Evolutionary conservation across 2,329 filamentous ascomycete species (phyloP).

Genomic region (Fusarium buxicola): DNA sequence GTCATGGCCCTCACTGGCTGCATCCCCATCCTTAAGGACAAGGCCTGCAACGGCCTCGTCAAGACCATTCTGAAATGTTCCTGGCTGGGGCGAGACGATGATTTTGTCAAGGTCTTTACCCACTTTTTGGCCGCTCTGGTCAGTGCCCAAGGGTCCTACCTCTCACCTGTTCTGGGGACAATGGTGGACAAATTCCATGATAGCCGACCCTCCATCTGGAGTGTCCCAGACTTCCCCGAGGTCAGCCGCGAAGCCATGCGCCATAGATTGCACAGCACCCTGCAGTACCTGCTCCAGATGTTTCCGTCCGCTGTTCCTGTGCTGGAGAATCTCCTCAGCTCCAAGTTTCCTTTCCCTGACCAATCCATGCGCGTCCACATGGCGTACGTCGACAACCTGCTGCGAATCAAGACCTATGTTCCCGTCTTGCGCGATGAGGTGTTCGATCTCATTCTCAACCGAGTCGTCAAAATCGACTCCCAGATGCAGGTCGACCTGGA

Average conservation of each 20-base stretch:
- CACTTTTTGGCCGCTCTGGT: slow-evolving; percentile 78
- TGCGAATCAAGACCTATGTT: slow-evolving; percentile 81
- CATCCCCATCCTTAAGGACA: slow-evolving; percentile 68
- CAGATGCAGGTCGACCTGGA: slow-evolving; percentile 95
- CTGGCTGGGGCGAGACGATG: slow-evolving; percentile 73
- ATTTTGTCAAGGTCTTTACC: slow-evolving; percentile 74
- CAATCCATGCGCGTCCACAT: slow-evolving; percentile 84
- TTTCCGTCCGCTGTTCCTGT: slow-evolving; percentile 82
- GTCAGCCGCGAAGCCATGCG: slow-evolving; percentile 75
- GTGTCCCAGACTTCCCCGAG: slow-evolving; percentile 63
- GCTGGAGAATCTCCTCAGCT: slow-evolving; percentile 73
- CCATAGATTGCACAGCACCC: slow-evolving; percentile 77
- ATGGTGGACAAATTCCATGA: slow-evolving; percentile 81
- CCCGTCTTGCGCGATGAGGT: slow-evolving; percentile 83
- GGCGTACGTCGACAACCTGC: slow-evolving; percentile 87
- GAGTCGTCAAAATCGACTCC: slow-evolving; percentile 92
- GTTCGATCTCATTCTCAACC: slow-evolving; percentile 83
- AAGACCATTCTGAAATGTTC: slow-evolving; percentile 69
- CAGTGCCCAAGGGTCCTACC: slow-evolving; percentile 84
- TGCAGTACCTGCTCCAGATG: slow-evolving; percentile 81
- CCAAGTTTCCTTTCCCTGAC: slow-evolving; percentile 80
- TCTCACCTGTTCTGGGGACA: slow-evolving; percentile 80
- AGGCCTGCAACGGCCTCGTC: slow-evolving; percentile 69
- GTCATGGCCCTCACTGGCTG: slow-evolving; percentile 72
- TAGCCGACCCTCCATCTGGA: slow-evolving; percentile 59